These are phyloP conservation scores for Corymbia calophylla DNA, from an alignment of 441 rosid species.

Conservation along the genomic window DNA sequence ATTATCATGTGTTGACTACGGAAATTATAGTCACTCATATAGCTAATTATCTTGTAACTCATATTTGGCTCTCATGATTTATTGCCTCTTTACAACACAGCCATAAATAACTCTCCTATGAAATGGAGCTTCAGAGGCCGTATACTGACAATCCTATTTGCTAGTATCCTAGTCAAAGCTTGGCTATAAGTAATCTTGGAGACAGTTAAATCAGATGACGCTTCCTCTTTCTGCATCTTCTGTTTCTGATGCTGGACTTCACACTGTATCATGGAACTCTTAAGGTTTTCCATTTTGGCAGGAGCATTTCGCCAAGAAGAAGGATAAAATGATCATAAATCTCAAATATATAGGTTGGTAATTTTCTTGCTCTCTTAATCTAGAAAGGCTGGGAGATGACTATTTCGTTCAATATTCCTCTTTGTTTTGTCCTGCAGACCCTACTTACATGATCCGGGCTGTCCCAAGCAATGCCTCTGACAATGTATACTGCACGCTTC, in stretches of 20 bases:
- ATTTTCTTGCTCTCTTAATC: neutral
- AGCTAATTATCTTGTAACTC: neutral
- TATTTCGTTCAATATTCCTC: neutral
- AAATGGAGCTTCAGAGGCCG: neutral
- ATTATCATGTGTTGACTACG: neutral
- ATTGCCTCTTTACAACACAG: neutral
- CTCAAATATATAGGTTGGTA: slow-evolving; percentile 79
- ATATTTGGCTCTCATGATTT: neutral
- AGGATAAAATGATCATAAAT: slow-evolving; percentile 52
- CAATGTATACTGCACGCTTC: slow-evolving; percentile 97
- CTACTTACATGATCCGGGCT: slow-evolving; percentile 98
- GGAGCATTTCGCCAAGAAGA: slow-evolving; percentile 58
- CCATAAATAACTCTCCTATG: neutral
- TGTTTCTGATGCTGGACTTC: neutral
- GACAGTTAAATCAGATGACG: neutral
- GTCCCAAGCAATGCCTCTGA: slow-evolving; percentile 94
- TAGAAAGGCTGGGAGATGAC: neutral
- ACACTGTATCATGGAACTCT: neutral
- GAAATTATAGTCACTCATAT: neutral
- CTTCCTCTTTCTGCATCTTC: neutral
- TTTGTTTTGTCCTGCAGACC: slow-evolving; percentile 43
- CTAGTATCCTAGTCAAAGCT: neutral
- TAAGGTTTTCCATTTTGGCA: slow-evolving; percentile 18
- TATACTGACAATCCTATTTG: neutral
- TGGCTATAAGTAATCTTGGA: neutral